Base-by-base conservation (phyloP, 2,329 filamentous ascomycete species). In the Aschersonia sp. region DNA sequence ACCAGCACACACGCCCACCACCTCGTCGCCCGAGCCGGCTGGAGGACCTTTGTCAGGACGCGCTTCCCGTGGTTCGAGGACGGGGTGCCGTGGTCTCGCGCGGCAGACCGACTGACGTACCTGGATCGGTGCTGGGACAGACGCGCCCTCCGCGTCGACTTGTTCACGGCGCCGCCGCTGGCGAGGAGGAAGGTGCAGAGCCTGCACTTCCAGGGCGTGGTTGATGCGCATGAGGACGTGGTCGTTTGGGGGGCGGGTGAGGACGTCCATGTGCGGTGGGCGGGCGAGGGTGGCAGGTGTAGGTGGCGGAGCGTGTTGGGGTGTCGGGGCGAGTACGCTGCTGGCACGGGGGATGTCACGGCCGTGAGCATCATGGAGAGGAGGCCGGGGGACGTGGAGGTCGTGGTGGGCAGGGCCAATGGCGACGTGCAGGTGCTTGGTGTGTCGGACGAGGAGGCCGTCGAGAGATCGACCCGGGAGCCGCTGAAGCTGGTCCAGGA, bases 81-180 rank as follows among this genome's bases (percentile, higher is more conserved):
- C 3, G 43, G 28, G 20, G 31, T 31, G 3, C 53, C 49, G 12
- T 75, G 72, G 63, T 51, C 54, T 9, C 53, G 58, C 9, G 58
- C 71, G 30, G 73, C 73, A 5, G 61, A 69, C 30, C 66, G 64
- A 0, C 56, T 75, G 43, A 75, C 74, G 0, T 71, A 69, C 52
- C 68, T 76, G 47, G 68, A 71, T 31, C 66, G 73, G 5, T 73
- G 70, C 53, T 78, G 74, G 75, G 74, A 77, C 45, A 67, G 65
- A 46, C 66, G 72, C 28, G 61, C 63, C 12, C 66, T 76, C 48
- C 61, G 63, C 45, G 57, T 65, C 10, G 58, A 53, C 43, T 51
- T 58, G 31, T 55, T 62, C 20, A 46, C 48, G 50, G 7, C n/a
- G 44, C 38, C 29, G 45, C 6, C 28, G 29, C 44, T 51, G 0